Conservation (phyloP, 306 rosid genomes). For the Amphicarpaea edgeworthii region DNA sequence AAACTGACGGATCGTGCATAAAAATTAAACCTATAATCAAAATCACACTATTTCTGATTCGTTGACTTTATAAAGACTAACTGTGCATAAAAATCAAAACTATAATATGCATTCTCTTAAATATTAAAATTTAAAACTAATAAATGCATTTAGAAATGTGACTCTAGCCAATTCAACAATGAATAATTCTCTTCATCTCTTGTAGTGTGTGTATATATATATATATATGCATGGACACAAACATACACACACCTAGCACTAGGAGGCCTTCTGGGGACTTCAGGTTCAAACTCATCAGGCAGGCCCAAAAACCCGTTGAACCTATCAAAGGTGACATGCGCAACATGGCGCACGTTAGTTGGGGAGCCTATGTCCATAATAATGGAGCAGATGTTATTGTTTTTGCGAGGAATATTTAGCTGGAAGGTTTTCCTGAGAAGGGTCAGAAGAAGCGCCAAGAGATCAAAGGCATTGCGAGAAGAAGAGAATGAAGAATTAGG, state of each 20-base stretch:
- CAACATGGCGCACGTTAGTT: slow-evolving; percentile 87
- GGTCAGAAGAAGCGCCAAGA: slow-evolving; percentile 62
- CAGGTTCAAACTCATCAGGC: slow-evolving; percentile 92
- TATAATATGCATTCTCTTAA: background rate
- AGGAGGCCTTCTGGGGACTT: slow-evolving; percentile 87
- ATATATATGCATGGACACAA: background rate
- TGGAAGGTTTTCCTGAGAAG: slow-evolving; percentile 68
- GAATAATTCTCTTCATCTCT: background rate
- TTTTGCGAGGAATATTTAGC: slow-evolving; percentile 54
- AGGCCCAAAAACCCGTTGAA: slow-evolving; percentile 96
- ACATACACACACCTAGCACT: slow-evolving; percentile 75
- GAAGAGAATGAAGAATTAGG: slow-evolving; percentile 51
- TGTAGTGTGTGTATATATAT: too few species aligned
- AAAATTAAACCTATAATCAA: background rate
- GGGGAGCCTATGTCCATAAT: slow-evolving; percentile 90
- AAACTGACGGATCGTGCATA: background rate
- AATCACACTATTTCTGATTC: background rate
- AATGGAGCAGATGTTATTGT: slow-evolving; percentile 55
- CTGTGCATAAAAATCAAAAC: background rate
- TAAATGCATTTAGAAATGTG: slow-evolving; percentile 27
- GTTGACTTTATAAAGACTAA: background rate
- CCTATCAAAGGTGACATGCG: slow-evolving; percentile 93
- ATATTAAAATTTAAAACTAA: background rate
- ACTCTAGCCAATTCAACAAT: background rate
- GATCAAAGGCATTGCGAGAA: slow-evolving; percentile 50